Evolutionary conservation across 2,329 filamentous ascomycete species (phyloP), one percentile per base, ranked within the genome.

Genomic region (Macrophomina phaseolina): DNA sequence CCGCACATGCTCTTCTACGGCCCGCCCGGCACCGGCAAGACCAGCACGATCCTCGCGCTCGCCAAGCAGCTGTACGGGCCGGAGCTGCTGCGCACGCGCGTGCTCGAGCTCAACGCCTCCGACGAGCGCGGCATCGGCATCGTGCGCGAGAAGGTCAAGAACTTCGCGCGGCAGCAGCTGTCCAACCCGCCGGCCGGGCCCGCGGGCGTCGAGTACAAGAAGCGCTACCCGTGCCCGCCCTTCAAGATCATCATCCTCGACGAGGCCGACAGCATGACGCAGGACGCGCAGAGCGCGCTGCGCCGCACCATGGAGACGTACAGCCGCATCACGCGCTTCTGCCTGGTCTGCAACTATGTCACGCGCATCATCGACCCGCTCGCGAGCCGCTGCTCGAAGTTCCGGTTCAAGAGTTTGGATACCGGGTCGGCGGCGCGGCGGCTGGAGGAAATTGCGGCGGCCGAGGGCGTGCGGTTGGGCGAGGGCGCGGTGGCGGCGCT

Each of bases 1-100:
- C 95, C 95, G 3, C 96, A 99, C 80, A 97, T 99, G 93, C 91
- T 99, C 74, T 98, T 98, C 85, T 99, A 99, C 77, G 95, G 95
- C 4, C 95, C 96, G 0, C 96, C 95, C 0, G 95, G 95, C 49
- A 99, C 95, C 0, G 95, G 95, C 72, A 99, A 99, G 83, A 99
- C 95, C 1, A 97, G 93, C 1, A 99, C 96, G 0, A 93, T 99
- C 73, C 91, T 99, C 70, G 96, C 96, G 2, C 90, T 99, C 36
- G 94, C 95, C 65, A 97, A 97, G 81, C 94, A 98, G 77, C 91
- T 99, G 68, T 99, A 97, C 81, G 96, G 95, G 0, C 95, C 95
- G 49, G 93, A 97, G 71, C 89, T 99, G 74, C 91, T 97, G 75
- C 94, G 93, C 75, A 89, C 92, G 14, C 91, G 96, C 58, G 95